Evolutionary conservation across 345 rosid species (phyloP).

Genomic region (Salix suchowensis): DNA sequence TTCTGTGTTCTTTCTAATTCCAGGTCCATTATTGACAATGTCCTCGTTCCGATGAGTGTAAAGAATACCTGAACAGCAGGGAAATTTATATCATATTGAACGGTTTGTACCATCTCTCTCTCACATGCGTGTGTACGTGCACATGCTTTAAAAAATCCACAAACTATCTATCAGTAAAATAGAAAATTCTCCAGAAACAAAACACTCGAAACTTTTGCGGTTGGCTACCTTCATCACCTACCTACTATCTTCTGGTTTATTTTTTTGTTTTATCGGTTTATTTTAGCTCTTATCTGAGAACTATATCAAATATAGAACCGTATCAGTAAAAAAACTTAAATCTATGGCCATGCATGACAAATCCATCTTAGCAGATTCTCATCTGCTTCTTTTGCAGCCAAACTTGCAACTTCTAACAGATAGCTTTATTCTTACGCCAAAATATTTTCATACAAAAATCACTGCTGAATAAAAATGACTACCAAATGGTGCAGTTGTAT

Average conservation of each 20-base stretch:
- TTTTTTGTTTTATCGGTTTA: neutral
- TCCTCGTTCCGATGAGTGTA: conserved; percentile 83
- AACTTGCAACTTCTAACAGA: neutral
- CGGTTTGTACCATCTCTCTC: neutral
- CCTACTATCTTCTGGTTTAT: too few species aligned
- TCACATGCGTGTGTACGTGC: neutral
- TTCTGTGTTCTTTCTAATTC: conserved; percentile 5
- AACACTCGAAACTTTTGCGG: too few species aligned
- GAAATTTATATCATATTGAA: neutral
- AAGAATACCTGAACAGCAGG: conserved; percentile 47
- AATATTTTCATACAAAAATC: neutral
- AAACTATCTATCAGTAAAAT: neutral
- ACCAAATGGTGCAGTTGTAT: too few species aligned
- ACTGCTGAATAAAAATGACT: neutral
- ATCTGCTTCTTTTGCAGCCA: neutral
- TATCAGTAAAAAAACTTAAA: neutral
- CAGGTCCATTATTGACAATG: conserved; percentile 50
- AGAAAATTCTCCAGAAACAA: neutral
- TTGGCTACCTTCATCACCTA: too few species aligned
- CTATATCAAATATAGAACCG: neutral
- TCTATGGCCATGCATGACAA: neutral
- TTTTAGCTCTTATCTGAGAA: neutral
- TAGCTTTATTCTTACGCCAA: neutral
- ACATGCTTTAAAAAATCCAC: neutral
- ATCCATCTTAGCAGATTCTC: neutral